Evolutionary conservation across 768 basidiomycete species (phyloP), one percentile per base, ranked within the genome.

Genomic region (Boletus sp.): DNA sequence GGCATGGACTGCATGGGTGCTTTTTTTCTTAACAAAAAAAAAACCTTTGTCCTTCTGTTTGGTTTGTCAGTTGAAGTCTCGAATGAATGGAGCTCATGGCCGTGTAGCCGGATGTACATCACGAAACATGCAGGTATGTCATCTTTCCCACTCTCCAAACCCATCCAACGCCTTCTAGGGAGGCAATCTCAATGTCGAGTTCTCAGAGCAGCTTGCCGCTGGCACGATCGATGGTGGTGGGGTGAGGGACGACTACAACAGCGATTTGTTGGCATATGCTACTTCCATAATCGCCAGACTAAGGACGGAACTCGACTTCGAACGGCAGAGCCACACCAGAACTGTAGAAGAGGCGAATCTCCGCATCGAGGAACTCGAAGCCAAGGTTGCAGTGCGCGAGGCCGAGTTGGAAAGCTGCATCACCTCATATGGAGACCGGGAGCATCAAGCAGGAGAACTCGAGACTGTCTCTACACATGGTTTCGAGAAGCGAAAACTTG

Each of bases 331-430:
- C 0, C 81, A 82, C 58, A 59, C 57, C 10, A 67, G 67, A n/a
- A 77, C 74, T 1, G 70, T 69, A 9, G 66, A 74, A 17, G 68
- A 72, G 3, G 72, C 75, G 0, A 77, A 79, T 45, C 60, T 67
- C 1, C 74, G 76, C 45, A 74, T 81, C 23, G 64, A 74, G 5
- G 66, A 70, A 17, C 72, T 87, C 3, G 75, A 79, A 53, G 82
- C 83, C 0, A 77, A 78, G 64, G 64, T 87, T 5, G 80, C 83
- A 0, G 75, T 78, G 6, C 73, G 83, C n/a, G 84, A 85, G 42
- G 77, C 77, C 0, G 80, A 84, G 58, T 70, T 85, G 6, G 80
- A 81, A 58, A 61, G 61, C 3, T 71, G 65, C 51, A 54, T 73
- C 15, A 54, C 62, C n/a, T 59, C 50, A 5, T 45, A 51, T 8